These are phyloP conservation scores for Penicillium psychrosexuale DNA, from an alignment of 2,329 filamentous ascomycete genomes.

Conservation along the genomic window DNA sequence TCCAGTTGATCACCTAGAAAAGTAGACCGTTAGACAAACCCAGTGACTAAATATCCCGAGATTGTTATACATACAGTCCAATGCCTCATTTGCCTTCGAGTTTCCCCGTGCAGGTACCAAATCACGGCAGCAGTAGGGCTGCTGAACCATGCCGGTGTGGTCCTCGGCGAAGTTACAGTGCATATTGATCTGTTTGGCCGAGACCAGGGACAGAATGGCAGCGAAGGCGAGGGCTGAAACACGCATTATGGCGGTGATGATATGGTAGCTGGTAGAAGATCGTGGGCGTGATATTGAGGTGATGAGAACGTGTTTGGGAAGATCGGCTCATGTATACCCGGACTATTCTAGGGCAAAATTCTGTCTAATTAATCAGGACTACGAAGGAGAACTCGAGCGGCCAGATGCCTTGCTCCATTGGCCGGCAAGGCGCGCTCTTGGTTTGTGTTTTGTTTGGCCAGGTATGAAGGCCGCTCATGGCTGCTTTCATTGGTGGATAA, in stretches of 20 bases:
- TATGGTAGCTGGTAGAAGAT: neutral
- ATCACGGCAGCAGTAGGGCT: constrained; percentile 31
- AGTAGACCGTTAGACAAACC: constrained; percentile 8
- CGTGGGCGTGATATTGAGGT: neutral
- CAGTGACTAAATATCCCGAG: neutral
- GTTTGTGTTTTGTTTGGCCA: constrained; percentile 1
- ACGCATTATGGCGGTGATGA: constrained; percentile 16
- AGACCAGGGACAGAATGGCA: constrained; percentile 18
- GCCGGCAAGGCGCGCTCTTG: neutral
- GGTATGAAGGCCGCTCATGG: constrained; percentile 9
- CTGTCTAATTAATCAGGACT: constrained; percentile 1
- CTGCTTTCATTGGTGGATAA: constrained; percentile 12
- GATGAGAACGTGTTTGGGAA: neutral
- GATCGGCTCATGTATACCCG: constrained; percentile 10
- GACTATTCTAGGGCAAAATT: neutral
- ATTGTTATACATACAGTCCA: constrained; percentile 22
- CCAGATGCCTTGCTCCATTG: constrained; percentile 16
- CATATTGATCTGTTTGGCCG: constrained; percentile 24
- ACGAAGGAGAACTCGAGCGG: constrained; percentile 8
- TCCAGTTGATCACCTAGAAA: constrained; percentile 15
- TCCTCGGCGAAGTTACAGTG: constrained; percentile 28
- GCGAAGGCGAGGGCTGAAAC: constrained; percentile 15
- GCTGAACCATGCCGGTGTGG: constrained; percentile 27
- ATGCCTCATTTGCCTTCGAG: constrained; percentile 20
- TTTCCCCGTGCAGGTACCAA: constrained; percentile 19